Evolutionary conservation across 1,139 yeast genomes (phyloP).

Genomic region (Geotrichum cucujoidarum): DNA sequence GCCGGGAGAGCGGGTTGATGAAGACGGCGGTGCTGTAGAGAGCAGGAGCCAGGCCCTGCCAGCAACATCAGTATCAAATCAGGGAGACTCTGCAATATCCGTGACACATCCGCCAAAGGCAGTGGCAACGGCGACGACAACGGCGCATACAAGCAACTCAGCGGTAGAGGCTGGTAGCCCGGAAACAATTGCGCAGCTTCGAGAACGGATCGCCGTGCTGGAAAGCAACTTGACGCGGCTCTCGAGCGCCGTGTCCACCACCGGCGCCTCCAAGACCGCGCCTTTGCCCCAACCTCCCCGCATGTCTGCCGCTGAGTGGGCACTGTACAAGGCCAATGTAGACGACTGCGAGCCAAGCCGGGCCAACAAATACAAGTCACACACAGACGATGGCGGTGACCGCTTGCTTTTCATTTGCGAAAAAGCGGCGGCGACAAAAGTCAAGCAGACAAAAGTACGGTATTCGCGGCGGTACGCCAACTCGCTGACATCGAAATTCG

Average conservation of each 20-base stretch:
- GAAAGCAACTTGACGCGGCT: conserved; percentile 15
- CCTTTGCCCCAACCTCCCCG: too few species aligned
- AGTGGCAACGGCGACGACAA: conserved; percentile 10
- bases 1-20: not conserved
- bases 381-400: not conserved
- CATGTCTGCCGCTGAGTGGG: too few species aligned
- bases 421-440: too few species aligned
- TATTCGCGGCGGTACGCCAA: conserved; percentile 16
- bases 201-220: conserved; percentile 14
- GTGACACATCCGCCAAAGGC: conserved; percentile 3
- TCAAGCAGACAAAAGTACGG: conserved; percentile 12
- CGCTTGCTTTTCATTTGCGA: conserved; percentile 1
- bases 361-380: too few species aligned
- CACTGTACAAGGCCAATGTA: too few species aligned
- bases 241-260: too few species aligned
- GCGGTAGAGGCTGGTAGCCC: conserved; percentile 13
- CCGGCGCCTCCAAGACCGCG: too few species aligned
- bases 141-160: conserved; percentile 7
- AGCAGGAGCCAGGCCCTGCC: not conserved
- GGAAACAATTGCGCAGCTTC: conserved; percentile 10
- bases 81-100: conserved; percentile 3
- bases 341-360: too few species aligned
- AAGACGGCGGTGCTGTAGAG: not conserved
- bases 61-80: not conserved
- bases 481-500: conserved; percentile 17